Evolutionary conservation across 169 alveolate species (phyloP).

Genomic region (Eimeria brunetti): DNA sequence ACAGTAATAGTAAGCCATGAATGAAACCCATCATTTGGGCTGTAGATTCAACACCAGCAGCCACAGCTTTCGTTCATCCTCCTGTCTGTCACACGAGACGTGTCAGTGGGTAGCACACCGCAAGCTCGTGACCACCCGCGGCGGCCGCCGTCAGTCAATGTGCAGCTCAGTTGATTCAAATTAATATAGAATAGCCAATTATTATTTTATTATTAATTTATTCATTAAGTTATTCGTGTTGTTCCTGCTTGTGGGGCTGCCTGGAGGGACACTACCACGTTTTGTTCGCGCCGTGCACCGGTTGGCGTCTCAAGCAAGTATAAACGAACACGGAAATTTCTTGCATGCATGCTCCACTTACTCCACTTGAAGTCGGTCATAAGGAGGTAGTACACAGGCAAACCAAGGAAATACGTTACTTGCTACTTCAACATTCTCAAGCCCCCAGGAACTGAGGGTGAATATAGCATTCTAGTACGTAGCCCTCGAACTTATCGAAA

Average conservation of each 20-base stretch:
- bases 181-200: background rate
- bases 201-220: background rate
- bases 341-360: too few species aligned
- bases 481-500: too few species aligned
- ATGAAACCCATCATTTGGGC: background rate
- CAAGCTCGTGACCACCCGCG: background rate
- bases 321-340: too few species aligned
- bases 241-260: background rate
- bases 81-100: background rate
- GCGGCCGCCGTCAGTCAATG: background rate
- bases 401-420: too few species aligned
- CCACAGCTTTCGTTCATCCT: background rate
- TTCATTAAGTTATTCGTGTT: background rate
- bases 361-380: too few species aligned
- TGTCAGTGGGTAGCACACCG: slow-evolving; percentile 18
- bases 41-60: background rate
- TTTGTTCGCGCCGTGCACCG: background rate
- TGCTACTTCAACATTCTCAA: too few species aligned
- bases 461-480: too few species aligned
- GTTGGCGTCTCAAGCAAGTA: background rate
- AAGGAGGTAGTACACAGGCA: too few species aligned
- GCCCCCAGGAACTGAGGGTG: too few species aligned
- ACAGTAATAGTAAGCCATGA: background rate
- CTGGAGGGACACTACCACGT: background rate
- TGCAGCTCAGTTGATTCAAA: background rate